phyloP scores from a whole-genome alignment of 352 stramenopile species.

The Phytophthora multivora region DNA sequence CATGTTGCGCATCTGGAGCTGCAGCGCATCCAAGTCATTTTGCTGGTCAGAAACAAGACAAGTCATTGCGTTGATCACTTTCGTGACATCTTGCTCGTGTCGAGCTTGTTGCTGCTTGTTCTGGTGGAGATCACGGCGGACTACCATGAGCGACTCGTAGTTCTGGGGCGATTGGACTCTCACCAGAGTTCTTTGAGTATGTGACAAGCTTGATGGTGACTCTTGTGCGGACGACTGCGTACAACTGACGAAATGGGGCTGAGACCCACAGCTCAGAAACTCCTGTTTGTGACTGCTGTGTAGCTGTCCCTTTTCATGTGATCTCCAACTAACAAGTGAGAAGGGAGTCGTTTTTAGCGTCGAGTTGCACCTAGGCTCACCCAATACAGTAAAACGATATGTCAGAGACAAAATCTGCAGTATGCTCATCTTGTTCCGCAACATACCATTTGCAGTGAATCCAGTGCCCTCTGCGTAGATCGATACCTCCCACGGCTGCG shows the following conservation, averaged over 20 bases:
- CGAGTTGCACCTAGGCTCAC: constrained; percentile 33
- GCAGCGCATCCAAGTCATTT: constrained; percentile 27
- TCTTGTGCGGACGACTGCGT: constrained; percentile 27
- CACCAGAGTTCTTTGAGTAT: neutral
- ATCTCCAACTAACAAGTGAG: constrained; percentile 27
- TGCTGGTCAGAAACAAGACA: constrained; percentile 55
- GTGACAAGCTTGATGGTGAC: neutral
- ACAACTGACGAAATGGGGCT: constrained; percentile 21
- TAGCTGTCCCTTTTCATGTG: constrained; percentile 31
- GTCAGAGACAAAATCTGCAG: neutral
- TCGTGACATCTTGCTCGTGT: constrained; percentile 37
- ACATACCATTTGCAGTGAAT: constrained; percentile 54
- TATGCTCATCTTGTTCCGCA: neutral
- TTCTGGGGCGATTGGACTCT: constrained; percentile 18
- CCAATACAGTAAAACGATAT: neutral
- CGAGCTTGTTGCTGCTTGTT: constrained; percentile 28
- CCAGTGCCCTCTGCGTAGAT: constrained; percentile 50
- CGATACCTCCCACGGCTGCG: constrained; percentile 40
- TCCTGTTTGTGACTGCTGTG: constrained; percentile 25
- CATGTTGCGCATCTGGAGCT: constrained; percentile 23
- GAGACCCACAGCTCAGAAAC: constrained; percentile 3
- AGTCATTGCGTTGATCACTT: constrained; percentile 54
- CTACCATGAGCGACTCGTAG: constrained; percentile 25
- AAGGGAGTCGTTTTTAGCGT: constrained; percentile 47
- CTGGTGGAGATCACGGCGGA: constrained; percentile 27